Conservation (phyloP, 2,329 filamentous ascomycete species). For the Fusarium burgessii region DNA sequence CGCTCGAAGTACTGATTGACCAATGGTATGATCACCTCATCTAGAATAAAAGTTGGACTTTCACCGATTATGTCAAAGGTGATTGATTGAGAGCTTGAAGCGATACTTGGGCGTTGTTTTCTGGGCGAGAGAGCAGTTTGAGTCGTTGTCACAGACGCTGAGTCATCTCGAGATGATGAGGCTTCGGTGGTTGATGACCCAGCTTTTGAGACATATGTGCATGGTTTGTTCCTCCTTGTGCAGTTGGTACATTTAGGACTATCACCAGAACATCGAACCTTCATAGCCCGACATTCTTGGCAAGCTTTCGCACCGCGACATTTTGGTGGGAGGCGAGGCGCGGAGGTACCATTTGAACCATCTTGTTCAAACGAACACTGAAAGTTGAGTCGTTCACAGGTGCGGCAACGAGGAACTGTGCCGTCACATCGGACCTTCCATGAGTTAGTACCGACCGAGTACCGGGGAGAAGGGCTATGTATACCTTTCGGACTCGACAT, state of each 20-base stretch:
- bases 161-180: slow-evolving; percentile 28
- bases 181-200: slow-evolving; percentile 10
- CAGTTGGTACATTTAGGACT: slow-evolving; percentile 44
- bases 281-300: slow-evolving; percentile 44
- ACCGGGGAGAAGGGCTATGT: slow-evolving; percentile 16
- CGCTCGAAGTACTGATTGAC: slow-evolving; percentile 43
- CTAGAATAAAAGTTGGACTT: slow-evolving; percentile 4
- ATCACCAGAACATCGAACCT: slow-evolving; percentile 47
- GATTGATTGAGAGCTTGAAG: slow-evolving; percentile 29
- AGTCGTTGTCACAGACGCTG: slow-evolving; percentile 1
- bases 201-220: slow-evolving; percentile 38
- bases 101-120: slow-evolving; percentile 16
- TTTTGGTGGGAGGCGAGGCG: slow-evolving; percentile 45
- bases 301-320: slow-evolving; percentile 46
- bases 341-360: slow-evolving; percentile 38
- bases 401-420: slow-evolving; percentile 42
- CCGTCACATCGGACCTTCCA: slow-evolving; percentile 48
- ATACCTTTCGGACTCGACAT: slow-evolving; percentile 47
- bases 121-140: slow-evolving; percentile 25
- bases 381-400: slow-evolving; percentile 44
- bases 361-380: slow-evolving; percentile 48
- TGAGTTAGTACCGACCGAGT: slow-evolving; percentile 44
- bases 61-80: not conserved
- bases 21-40: slow-evolving; percentile 36
- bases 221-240: slow-evolving; percentile 41